phyloP scores from a whole-genome alignment of 1,139 yeast species.

The Taphrina wiesneri region DNA sequence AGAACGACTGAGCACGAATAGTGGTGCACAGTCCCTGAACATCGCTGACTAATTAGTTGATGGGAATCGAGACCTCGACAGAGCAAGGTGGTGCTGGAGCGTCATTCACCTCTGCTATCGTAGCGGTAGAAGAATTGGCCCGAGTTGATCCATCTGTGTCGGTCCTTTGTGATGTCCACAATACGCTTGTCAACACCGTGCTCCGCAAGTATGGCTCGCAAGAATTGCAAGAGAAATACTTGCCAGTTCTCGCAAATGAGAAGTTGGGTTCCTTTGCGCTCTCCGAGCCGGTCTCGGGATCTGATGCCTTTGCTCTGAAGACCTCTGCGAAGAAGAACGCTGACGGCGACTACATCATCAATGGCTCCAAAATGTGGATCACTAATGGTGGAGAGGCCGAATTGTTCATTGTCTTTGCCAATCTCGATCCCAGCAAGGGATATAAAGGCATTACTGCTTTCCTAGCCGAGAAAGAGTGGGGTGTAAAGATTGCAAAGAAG shows the following conservation, averaged over 20 bases:
- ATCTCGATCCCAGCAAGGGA: conserved; percentile 50
- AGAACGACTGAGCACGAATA: neutral
- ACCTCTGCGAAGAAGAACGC: conserved; percentile 46
- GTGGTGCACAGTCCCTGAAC: neutral
- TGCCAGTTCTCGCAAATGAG: conserved; percentile 48
- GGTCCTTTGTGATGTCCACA: conserved; percentile 52
- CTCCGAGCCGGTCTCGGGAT: conserved; percentile 51
- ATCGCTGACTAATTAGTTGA: conserved; percentile 40
- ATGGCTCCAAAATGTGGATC: conserved; percentile 53
- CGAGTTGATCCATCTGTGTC: conserved; percentile 51
- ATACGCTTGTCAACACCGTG: conserved; percentile 51
- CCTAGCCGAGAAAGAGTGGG: conserved; percentile 50
- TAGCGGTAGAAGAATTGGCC: conserved; percentile 52
- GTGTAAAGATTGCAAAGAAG: conserved; percentile 51
- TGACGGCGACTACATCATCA: conserved; percentile 48
- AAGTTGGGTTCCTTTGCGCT: conserved; percentile 50
- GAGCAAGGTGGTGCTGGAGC: conserved; percentile 53
- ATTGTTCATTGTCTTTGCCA: conserved; percentile 50
- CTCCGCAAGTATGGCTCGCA: conserved; percentile 49
- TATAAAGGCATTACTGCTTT: conserved; percentile 54
- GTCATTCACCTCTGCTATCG: conserved; percentile 51
- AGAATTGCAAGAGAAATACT: conserved; percentile 47
- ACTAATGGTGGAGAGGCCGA: conserved; percentile 53
- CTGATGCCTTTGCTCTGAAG: conserved; percentile 53
- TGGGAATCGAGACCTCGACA: conserved; percentile 53